Evolutionary conservation across 108 stramenopile species (phyloP), one percentile per base, ranked within the genome.

Genomic region (Nitzschia sp.): DNA sequence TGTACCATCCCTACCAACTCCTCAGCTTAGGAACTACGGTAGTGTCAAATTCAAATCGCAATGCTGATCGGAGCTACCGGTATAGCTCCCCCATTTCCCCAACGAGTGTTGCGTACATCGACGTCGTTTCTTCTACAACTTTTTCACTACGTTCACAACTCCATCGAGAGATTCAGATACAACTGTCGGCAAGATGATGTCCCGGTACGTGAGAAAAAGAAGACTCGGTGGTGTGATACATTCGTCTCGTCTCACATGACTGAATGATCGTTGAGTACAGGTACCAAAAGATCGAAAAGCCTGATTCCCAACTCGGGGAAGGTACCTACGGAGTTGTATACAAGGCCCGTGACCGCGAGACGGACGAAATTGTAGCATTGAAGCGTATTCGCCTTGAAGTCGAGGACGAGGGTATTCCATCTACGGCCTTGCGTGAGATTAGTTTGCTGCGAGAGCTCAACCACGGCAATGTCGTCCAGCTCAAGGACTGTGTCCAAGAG

Each of bases 341-440:
- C 89, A 94, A 94, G 72, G 92, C 92, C 19, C 75, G 81, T 10
- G 92, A 98, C 71, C 76, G 81, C 25, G 72, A 83, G 50, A 97
- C 94, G 8, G 88, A 90, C 64, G 94, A 93, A 73, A 95, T 98
- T 74, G 94, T 98, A 55, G 98, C 98, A 10, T 80, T 99, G 46
- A 99, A 99, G 66, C 94, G 96, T 57, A 96, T 96, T 70, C 87
- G 95, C 10, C 79, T 98, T 26, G 97, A 98, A 75, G 85, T 96
- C 19, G 97, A 98, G 82, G 98, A 99, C 65, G 98, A 99, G 69
- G 98, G 98, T 25, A 96, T 99, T 70, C 98, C 98, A 26, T 96
- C 94, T 57, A 99, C 98, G 39, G 97, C 98, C 8, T 81, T 99
- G 15, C 86, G 98, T 44, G 98, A 99, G 71, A 99, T 98, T 51